These are phyloP conservation scores for Tylopilus rubrobrunneus DNA, from an alignment of 768 basidiomycete species.

Conservation along the genomic window DNA sequence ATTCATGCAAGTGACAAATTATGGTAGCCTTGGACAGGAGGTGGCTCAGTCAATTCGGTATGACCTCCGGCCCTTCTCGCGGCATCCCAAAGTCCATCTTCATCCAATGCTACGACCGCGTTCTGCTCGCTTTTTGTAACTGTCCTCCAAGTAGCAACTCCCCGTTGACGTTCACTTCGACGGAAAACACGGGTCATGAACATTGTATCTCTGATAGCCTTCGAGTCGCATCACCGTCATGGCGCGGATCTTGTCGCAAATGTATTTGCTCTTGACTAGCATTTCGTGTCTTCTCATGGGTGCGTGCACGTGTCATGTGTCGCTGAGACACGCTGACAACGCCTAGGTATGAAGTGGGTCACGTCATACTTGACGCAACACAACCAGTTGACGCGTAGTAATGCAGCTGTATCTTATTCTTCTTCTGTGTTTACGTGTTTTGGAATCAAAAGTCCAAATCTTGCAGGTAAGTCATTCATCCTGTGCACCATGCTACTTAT, in stretches of 20 bases:
- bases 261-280: slow-evolving; percentile 5
- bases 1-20: background rate
- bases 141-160: background rate
- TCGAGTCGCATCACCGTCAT: background rate
- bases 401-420: slow-evolving; percentile 14
- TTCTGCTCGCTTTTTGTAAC: background rate
- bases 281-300: slow-evolving; percentile 12
- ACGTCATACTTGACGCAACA: background rate
- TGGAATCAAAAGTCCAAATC: slow-evolving; percentile 7
- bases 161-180: background rate
- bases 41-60: background rate
- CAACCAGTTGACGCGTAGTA: background rate
- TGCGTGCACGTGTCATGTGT: background rate
- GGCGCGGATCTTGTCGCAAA: slow-evolving; percentile 1
- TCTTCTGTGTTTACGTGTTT: slow-evolving; percentile 17
- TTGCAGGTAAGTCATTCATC: background rate
- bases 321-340: background rate
- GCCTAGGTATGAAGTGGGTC: slow-evolving; percentile 18
- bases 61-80: too few relatives aligned
- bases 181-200: background rate
- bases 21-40: background rate
- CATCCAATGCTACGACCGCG: background rate
- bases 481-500: background rate
- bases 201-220: background rate
- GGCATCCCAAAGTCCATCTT: background rate